phyloP scores from a whole-genome alignment of 768 basidiomycete species.

The Trametes gibbosa region DNA sequence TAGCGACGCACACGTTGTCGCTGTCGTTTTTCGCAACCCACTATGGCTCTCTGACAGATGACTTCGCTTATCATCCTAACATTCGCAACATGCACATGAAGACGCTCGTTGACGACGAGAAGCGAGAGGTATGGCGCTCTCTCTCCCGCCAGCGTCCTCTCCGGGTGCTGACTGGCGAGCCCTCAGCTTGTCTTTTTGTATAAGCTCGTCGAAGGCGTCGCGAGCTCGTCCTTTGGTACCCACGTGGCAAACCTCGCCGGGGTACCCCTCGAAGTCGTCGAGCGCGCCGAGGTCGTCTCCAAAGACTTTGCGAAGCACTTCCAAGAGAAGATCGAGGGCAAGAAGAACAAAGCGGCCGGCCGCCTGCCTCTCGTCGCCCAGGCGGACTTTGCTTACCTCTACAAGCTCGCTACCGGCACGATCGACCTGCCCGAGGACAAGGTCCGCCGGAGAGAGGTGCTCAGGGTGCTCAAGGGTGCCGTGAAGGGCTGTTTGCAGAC shows the following conservation, averaged over 20 bases:
- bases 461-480: conserved; percentile 51
- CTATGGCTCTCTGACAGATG: conserved; percentile 93
- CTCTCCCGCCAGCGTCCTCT: background rate
- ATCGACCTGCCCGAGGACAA: conserved; percentile 50
- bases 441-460: conserved; percentile 49
- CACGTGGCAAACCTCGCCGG: conserved; percentile 96
- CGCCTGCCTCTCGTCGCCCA: conserved; percentile 77
- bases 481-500: conserved; percentile 30
- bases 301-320: conserved; percentile 86
- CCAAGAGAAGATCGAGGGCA: conserved; percentile 70
- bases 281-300: conserved; percentile 85
- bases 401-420: conserved; percentile 56
- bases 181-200: conserved; percentile 87
- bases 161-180: background rate
- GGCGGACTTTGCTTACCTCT: conserved; percentile 86
- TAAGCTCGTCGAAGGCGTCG: conserved; percentile 87
- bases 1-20: conserved; percentile 89
- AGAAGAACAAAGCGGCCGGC: conserved; percentile 51
- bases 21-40: conserved; percentile 97
- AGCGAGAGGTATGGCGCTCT: conserved; percentile 70
- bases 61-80: conserved; percentile 89
- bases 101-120: conserved; percentile 89
- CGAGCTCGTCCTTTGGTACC: conserved; percentile 86
- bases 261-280: conserved; percentile 80
- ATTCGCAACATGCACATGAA: conserved; percentile 96